A percentile compares a stretch with the other conserved stretches of the same genome.
These are phyloP conservation scores for Penicillium sp. DNA, from an alignment of 2,329 filamentous ascomycete species.

Conservation along the genomic window DNA sequence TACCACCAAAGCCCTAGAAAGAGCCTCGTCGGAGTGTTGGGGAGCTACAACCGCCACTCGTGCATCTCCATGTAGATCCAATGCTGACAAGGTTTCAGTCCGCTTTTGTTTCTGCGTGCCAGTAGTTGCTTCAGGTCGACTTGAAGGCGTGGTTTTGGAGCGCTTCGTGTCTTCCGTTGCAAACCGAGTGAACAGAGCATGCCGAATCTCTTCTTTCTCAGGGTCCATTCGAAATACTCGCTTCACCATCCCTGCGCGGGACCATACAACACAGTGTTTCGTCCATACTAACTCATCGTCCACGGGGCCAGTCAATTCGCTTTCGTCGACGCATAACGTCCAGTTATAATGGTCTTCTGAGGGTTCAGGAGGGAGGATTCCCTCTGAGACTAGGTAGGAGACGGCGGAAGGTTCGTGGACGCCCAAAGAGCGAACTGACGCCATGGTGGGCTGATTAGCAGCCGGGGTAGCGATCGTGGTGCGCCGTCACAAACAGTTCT, in stretches of 20 bases:
- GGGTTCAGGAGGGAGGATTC: constrained; percentile 68
- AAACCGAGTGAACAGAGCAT: constrained; percentile 83
- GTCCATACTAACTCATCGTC: constrained; percentile 82
- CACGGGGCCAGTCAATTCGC: constrained; percentile 42
- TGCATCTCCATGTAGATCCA: constrained; percentile 28
- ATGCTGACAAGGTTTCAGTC: constrained; percentile 17
- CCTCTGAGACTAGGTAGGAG: constrained; percentile 77
- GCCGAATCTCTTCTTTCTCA: constrained; percentile 81
- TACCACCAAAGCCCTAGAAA: constrained; percentile 72
- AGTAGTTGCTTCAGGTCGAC: constrained; percentile 3
- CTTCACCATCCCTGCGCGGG: constrained; percentile 76
- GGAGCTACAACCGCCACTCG: constrained; percentile 18
- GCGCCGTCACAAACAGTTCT: constrained; percentile 20
- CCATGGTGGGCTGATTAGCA: constrained; percentile 60
- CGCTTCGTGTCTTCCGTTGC: constrained; percentile 45
- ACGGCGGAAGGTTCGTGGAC: constrained; percentile 84
- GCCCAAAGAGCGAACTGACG: constrained; percentile 83
- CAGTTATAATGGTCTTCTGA: constrained; percentile 67
- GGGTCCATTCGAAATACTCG: constrained; percentile 82
- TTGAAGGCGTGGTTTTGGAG: constrained; percentile 6
- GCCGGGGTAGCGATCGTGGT: constrained; percentile 20
- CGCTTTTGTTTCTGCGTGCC: constrained; percentile 9
- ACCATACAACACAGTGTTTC: constrained; percentile 78
- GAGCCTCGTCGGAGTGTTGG: constrained; percentile 22
- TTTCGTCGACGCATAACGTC: constrained; percentile 58